Evolutionary conservation across 768 basidiomycete species (phyloP).

Genomic region (Pulveroboletus sp.): DNA sequence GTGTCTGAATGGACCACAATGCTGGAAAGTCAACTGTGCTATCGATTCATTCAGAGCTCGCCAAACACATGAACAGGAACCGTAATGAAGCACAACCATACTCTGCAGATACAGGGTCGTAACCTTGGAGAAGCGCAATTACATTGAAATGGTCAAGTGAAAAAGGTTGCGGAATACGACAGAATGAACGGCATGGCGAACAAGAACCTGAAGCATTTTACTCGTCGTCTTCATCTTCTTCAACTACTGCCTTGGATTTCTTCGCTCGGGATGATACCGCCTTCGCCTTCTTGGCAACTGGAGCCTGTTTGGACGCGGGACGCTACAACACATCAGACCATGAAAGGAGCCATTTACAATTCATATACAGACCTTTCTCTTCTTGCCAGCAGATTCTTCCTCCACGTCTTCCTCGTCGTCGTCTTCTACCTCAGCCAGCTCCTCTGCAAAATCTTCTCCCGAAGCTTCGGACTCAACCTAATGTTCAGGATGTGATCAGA

Average conservation of each 20-base stretch:
- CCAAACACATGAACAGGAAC: not conserved
- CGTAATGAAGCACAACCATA: conserved; percentile 3
- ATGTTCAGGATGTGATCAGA: not conserved
- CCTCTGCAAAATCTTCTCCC: conserved; percentile 47
- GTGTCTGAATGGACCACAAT: not conserved
- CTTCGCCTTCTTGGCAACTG: conserved; percentile 39
- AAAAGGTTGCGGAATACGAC: not conserved
- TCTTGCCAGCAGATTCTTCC: conserved; percentile 45
- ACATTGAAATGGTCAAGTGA: conserved; percentile 4
- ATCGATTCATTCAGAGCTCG: not conserved
- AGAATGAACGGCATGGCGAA: conserved; percentile 6
- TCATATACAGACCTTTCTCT: conserved; percentile 63
- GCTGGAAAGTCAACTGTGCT: not conserved
- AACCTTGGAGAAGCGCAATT: conserved; percentile 6
- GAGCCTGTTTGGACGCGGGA: conserved; percentile 42
- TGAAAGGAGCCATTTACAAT: not conserved
- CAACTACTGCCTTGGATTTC: conserved; percentile 45
- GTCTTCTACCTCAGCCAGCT: conserved; percentile 43
- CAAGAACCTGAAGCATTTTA: conserved; percentile 6
- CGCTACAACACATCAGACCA: conserved; percentile 31
- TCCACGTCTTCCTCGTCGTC: conserved; percentile 43
- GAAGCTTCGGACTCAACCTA: conserved; percentile 37
- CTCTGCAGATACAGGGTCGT: conserved; percentile 4
- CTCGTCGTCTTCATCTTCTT: conserved; percentile 39
- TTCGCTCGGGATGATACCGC: conserved; percentile 28